Evolutionary conservation across 495 filamentous ascomycete genomes (phyloP).

Genomic region (Aspergillus biplanus): DNA sequence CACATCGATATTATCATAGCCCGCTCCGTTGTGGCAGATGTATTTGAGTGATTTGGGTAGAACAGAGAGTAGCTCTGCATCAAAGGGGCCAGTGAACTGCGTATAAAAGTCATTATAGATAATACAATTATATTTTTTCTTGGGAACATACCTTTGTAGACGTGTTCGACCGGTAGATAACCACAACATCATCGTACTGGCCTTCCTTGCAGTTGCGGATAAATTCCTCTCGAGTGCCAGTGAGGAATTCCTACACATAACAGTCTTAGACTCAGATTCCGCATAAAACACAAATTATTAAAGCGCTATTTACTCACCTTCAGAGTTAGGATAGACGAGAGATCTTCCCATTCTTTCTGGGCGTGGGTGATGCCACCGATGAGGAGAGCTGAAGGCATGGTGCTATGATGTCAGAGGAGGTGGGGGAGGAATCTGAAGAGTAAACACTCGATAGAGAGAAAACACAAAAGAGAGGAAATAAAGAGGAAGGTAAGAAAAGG

Average conservation of each 20-base stretch:
- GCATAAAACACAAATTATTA: background rate
- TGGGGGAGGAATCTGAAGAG: conserved; percentile 27
- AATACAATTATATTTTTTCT: background rate
- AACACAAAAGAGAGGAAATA: conserved; percentile 14
- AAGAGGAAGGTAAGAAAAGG: background rate
- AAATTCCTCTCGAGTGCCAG: conserved; percentile 55
- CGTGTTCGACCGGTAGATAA: conserved; percentile 60
- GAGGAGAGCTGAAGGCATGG: conserved; percentile 52
- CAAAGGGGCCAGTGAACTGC: conserved; percentile 63
- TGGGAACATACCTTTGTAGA: conserved; percentile 53
- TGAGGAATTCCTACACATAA: conserved; percentile 55
- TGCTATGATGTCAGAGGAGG: conserved; percentile 25
- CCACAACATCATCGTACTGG: conserved; percentile 60
- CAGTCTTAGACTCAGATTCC: background rate
- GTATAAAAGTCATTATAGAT: conserved; percentile 1
- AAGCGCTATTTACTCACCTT: conserved; percentile 55
- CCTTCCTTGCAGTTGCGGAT: conserved; percentile 55
- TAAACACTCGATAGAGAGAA: background rate
- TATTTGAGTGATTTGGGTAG: conserved; percentile 72
- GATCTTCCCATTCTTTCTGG: conserved; percentile 59
- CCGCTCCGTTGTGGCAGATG: conserved; percentile 84
- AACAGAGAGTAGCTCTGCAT: conserved; percentile 58
- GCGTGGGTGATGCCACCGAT: conserved; percentile 60
- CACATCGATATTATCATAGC: conserved; percentile 82
- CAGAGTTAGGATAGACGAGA: conserved; percentile 54